A percentile compares a stretch with the other conserved stretches of the same genome.
Evolutionary conservation across 768 basidiomycete genomes (phyloP).

Genomic region (Lepiota subincarnata): DNA sequence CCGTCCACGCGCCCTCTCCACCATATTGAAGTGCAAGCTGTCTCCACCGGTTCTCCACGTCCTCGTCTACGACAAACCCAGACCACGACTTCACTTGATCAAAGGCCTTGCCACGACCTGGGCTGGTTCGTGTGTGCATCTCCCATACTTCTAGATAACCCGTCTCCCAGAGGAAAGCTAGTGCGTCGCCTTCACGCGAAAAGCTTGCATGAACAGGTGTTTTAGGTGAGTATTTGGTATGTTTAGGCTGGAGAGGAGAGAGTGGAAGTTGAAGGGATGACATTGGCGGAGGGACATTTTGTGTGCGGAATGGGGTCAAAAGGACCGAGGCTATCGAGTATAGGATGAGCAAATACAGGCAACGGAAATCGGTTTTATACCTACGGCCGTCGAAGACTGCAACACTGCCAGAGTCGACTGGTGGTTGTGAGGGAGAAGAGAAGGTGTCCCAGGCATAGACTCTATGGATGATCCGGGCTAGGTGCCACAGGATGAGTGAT

Average conservation of each 20-base stretch:
- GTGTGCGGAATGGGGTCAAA: slow-evolving; percentile 88
- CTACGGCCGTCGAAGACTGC: slow-evolving; percentile 87
- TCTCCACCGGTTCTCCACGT: slow-evolving; percentile 23
- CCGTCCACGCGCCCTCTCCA: slow-evolving; percentile 13
- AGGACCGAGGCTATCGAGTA: slow-evolving; percentile 55
- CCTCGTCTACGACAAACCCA: slow-evolving; percentile 21
- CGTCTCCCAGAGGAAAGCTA: slow-evolving; percentile 69
- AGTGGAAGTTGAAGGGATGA: slow-evolving; percentile 52
- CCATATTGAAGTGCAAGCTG: slow-evolving; percentile 26
- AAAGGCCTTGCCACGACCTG: slow-evolving; percentile 57
- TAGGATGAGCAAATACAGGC: slow-evolving; percentile 1
- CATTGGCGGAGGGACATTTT: slow-evolving; percentile 99
- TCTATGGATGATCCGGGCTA: slow-evolving; percentile 55
- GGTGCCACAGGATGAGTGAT: background rate
- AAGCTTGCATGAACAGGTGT: slow-evolving; percentile 68
- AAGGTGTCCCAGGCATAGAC: slow-evolving; percentile 80
- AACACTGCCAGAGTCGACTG: slow-evolving; percentile 78
- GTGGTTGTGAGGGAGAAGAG: slow-evolving; percentile 50
- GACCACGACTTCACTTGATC: slow-evolving; percentile 42
- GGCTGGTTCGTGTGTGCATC: slow-evolving; percentile 57
- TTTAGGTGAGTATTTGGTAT: slow-evolving; percentile 16
- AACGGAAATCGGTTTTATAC: slow-evolving; percentile 21
- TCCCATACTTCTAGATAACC: slow-evolving; percentile 69
- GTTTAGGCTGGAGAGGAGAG: slow-evolving; percentile 17
- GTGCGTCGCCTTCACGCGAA: slow-evolving; percentile 47